Percentiles rank a stretch among this genome's conserved stretches.
These are phyloP conservation scores for Oryza rufipogon DNA, from an alignment of 176 grass and related monocot genomes.

Conservation along the genomic window DNA sequence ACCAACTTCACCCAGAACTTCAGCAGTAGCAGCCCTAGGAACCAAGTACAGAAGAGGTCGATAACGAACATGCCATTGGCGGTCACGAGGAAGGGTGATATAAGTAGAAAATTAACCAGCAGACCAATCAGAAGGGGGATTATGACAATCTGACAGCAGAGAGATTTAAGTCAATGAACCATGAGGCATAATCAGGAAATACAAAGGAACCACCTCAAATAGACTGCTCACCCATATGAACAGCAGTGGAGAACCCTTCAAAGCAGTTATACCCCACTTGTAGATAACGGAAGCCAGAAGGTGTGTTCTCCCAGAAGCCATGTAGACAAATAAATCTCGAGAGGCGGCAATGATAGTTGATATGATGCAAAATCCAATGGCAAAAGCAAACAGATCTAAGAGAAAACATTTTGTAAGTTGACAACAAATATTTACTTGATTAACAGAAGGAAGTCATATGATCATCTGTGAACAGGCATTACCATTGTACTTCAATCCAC, in stretches of 20 bases:
- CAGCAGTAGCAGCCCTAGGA: slow-evolving; percentile 46
- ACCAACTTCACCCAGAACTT: slow-evolving; percentile 60
- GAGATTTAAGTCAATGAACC: slow-evolving; percentile 21
- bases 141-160: slow-evolving; percentile 46
- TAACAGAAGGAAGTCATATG: slow-evolving; percentile 17
- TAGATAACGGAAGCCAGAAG: slow-evolving; percentile 38
- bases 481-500: slow-evolving; percentile 60
- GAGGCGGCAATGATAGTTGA: slow-evolving; percentile 45
- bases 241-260: slow-evolving; percentile 46
- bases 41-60: slow-evolving; percentile 45
- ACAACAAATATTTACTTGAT: slow-evolving; percentile 26
- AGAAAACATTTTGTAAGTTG: slow-evolving; percentile 22
- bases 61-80: slow-evolving; percentile 46
- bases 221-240: slow-evolving; percentile 57
- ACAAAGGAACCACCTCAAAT: neutral
- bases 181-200: slow-evolving; percentile 30
- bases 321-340: slow-evolving; percentile 37
- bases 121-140: slow-evolving; percentile 56
- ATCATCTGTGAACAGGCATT: slow-evolving; percentile 36
- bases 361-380: slow-evolving; percentile 46
- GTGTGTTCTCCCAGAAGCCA: slow-evolving; percentile 36
- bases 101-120: slow-evolving; percentile 50
- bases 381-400: slow-evolving; percentile 58
- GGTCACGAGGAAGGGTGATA: slow-evolving; percentile 41
- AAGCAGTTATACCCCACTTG: slow-evolving; percentile 45